phyloP scores from a whole-genome alignment of 768 basidiomycete species.

The Mycena galericulata region DNA sequence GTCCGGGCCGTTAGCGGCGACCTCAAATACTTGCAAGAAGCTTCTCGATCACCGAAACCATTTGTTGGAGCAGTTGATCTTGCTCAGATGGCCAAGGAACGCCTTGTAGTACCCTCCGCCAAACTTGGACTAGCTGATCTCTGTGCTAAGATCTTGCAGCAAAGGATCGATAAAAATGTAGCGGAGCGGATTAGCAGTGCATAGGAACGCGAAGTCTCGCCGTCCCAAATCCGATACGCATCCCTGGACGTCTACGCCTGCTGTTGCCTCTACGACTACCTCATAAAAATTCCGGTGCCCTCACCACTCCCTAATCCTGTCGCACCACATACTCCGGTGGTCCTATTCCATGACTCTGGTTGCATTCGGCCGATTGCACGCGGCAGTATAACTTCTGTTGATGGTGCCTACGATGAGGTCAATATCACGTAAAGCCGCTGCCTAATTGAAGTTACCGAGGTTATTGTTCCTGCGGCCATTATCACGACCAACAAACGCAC shows the following conservation, averaged over 20 bases:
- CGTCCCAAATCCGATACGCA: background rate
- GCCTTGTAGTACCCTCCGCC: constrained; percentile 33
- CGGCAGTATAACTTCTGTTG: background rate
- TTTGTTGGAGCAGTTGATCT: constrained; percentile 24
- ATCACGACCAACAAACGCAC: too few relatives aligned
- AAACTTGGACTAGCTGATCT: constrained; percentile 45
- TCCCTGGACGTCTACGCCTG: constrained; percentile 3
- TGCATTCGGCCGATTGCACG: background rate
- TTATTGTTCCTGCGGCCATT: constrained; percentile 6
- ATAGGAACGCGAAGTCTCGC: background rate
- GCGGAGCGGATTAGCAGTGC: too few relatives aligned
- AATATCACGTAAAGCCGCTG: constrained; percentile 33
- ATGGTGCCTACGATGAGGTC: background rate
- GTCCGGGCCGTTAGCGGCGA: constrained; percentile 1
- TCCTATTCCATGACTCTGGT: background rate
- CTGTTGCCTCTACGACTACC: background rate
- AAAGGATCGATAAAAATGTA: constrained; percentile 39
- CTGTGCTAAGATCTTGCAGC: constrained; percentile 39
- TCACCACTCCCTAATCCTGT: background rate
- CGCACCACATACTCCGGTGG: too few relatives aligned
- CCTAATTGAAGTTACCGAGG: constrained; percentile 15
- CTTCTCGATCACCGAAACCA: background rate
- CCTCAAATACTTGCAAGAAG: constrained; percentile 5
- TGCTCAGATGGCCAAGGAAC: constrained; percentile 36
- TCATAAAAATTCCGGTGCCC: background rate